Base-by-base conservation (phyloP, 1,139 yeast genomes). In the Candida frijolesensis region DNA sequence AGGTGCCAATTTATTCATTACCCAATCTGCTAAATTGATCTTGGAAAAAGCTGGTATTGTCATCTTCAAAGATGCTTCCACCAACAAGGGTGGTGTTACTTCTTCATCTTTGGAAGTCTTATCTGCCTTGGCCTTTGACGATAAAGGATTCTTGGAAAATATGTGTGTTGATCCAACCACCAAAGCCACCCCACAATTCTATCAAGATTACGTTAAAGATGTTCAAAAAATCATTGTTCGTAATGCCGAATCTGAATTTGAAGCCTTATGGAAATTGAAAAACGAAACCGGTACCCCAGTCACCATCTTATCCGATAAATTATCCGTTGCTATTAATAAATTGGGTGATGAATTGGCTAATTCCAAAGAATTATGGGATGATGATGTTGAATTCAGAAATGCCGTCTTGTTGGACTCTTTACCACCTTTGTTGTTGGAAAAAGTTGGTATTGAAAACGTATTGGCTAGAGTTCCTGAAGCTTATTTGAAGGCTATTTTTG, bases 81-180 rank as follows among this genome's bases (percentile, higher is more conserved):
- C 98, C 50, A 94, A 94, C 72, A 94, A 94, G 74, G 99, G 99
- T 65, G 99, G 99, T 74, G 99, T 94, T 49, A 94, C 99, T 1
- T 92, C 98, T 1, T 91, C 97, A 1, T 92, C 98, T 1, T 78
- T 90, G 59, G 99, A 94, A 72, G 99, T 94, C 16, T 80, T 94
- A 62, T 97, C 98, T 12, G 94, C 99, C 4, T 82, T 94, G 57
- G 88, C 97, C 2, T 87, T 94, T 66, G 92, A 86, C 62, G 99
- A 94, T 68, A 82, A 80, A 51, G 91, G 85, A 44, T 94, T 92
- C 76, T 76, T 82, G 63, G 67, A 78, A 54, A 72, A 85, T 66
- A 88, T 88, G 96, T 88, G 96, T 67, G 84, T 88, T 52, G 78
- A 81, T 54, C 64, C 77, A 44, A 67, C 68, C 42, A 74, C 82